Conservation (phyloP, 495 filamentous ascomycete species). For the Trichoderma virens region DNA sequence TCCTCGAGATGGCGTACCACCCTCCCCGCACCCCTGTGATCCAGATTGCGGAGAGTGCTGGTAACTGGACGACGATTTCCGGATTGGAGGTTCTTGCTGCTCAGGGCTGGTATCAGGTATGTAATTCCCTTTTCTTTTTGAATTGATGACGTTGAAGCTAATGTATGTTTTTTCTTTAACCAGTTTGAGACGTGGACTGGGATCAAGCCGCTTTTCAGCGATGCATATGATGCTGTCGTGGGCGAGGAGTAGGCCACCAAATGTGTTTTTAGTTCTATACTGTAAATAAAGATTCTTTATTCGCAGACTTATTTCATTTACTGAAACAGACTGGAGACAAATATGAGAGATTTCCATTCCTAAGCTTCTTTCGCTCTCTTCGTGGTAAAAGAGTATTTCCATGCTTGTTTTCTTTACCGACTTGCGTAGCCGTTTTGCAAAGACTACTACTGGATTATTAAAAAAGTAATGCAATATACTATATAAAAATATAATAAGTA, state of each 20-base stretch:
- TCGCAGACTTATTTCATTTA: no score
- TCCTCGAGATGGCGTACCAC: conserved; percentile 97
- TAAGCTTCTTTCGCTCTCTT: no score
- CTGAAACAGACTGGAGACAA: no score
- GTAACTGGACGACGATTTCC: conserved; percentile 72
- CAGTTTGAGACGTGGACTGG: conserved; percentile 75
- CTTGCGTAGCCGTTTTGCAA: no score
- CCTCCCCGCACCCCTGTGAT: conserved; percentile 77
- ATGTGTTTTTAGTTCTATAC: not conserved
- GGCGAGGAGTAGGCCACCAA: conserved; percentile 17
- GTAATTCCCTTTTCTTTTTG: conserved; percentile 14
- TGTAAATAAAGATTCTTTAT: not conserved
- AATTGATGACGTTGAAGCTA: not conserved
- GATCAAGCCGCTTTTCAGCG: conserved; percentile 59
- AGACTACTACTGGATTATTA: no score
- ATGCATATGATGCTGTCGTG: conserved; percentile 49
- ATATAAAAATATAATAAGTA: no score
- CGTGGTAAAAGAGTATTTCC: no score
- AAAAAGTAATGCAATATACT: no score
- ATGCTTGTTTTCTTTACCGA: no score
- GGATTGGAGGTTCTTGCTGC: conserved; percentile 86
- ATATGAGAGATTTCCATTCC: no score
- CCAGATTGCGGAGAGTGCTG: conserved; percentile 67
- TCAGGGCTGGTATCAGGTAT: conserved; percentile 70
- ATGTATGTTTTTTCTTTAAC: not conserved